These are phyloP conservation scores for Vickermania ingenoplastis DNA, from an alignment of 208 protist genomes.

Conservation along the genomic window DNA sequence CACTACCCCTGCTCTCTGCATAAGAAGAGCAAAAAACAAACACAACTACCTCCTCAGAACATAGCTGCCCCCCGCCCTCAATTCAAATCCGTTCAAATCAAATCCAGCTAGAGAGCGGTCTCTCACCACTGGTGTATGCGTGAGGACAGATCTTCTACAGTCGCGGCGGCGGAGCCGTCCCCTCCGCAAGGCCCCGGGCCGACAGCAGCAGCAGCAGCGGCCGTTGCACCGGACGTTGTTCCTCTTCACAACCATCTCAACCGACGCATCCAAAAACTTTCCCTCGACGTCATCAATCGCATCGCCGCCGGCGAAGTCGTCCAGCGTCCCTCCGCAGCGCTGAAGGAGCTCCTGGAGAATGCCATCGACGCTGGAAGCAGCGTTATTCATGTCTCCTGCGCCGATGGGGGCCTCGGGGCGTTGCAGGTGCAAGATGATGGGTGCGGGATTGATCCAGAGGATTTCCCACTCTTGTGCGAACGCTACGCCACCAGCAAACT, in stretches of 20 bases:
- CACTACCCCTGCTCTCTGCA: no score
- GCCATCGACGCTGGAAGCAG: slow-evolving; percentile 92
- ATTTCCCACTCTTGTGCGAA: slow-evolving; percentile 95
- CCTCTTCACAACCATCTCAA: no score
- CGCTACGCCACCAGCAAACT: slow-evolving; percentile 96
- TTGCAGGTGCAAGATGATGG: slow-evolving; percentile 98
- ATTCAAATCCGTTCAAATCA: no score
- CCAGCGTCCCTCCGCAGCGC: slow-evolving; percentile 92
- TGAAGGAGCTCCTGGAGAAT: slow-evolving; percentile 99
- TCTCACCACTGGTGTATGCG: no score
- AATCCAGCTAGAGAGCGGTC: no score
- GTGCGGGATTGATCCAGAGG: slow-evolving; percentile 90
- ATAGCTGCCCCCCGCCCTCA: no score
- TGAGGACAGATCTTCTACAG: no score
- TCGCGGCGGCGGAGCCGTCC: no score
- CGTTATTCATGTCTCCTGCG: slow-evolving; percentile 79
- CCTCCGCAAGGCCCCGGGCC: no score
- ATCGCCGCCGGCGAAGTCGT: slow-evolving; percentile 99
- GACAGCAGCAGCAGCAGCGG: no score
- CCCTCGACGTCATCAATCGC: slow-evolving; percentile 91
- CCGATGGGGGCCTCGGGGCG: slow-evolving; percentile 92
- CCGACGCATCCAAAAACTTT: slow-evolving; percentile 82
- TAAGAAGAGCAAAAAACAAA: no score
- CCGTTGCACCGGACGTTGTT: neutral
- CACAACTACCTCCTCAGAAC: no score